phyloP scores from a whole-genome alignment of 495 filamentous ascomycete genomes.

The Acidiella bohemica region DNA sequence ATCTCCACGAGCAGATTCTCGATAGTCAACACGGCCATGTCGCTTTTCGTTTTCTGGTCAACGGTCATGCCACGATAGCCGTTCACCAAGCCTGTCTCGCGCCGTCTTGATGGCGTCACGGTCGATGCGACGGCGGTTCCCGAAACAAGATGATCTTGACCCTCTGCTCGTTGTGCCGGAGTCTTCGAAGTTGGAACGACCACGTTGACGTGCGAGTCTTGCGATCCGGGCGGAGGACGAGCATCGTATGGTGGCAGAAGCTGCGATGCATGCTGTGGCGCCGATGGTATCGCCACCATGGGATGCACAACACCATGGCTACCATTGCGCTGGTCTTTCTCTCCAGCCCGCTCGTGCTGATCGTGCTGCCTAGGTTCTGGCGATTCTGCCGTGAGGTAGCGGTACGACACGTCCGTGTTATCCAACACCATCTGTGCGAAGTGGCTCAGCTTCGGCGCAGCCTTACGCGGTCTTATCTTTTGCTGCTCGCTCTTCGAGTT shows the following conservation, averaged over 20 bases:
- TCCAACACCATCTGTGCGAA: slow-evolving; percentile 49
- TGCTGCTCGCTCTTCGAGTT: neutral
- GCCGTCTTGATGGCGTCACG: slow-evolving; percentile 15
- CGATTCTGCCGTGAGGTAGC: slow-evolving; percentile 35
- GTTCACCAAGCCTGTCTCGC: slow-evolving; percentile 23
- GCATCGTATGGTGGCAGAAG: neutral
- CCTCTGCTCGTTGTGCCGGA: slow-evolving; percentile 9
- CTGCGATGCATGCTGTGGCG: neutral
- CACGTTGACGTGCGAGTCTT: slow-evolving; percentile 1
- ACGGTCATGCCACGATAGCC: slow-evolving; percentile 18
- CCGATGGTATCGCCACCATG: neutral
- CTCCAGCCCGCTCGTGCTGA: neutral
- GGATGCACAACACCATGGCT: neutral
- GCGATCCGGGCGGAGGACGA: neutral
- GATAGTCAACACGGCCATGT: slow-evolving; percentile 53
- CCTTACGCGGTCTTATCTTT: too few species aligned
- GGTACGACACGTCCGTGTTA: slow-evolving; percentile 39
- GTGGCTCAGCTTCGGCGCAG: slow-evolving; percentile 29
- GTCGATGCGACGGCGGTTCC: neutral
- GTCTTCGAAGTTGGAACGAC: slow-evolving; percentile 5
- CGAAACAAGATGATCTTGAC: slow-evolving; percentile 5
- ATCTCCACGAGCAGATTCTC: slow-evolving; percentile 55
- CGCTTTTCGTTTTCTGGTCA: slow-evolving; percentile 69
- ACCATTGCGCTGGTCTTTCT: neutral
- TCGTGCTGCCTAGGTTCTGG: slow-evolving; percentile 9